Base-by-base conservation (phyloP, 1,139 yeast genomes). In the Suhomyces taliae region DNA sequence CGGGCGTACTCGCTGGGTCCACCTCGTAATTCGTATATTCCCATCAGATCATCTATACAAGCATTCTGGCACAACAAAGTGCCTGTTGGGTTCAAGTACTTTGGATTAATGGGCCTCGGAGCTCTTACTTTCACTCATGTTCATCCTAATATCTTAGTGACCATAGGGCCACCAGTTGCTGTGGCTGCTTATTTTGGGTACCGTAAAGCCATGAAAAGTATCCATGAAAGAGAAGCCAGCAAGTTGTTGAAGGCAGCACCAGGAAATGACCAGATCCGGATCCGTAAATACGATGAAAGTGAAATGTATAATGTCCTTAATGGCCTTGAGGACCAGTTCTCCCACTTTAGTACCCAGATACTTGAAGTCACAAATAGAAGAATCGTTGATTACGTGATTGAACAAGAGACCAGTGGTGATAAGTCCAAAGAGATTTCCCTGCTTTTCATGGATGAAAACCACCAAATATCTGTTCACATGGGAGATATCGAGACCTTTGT, bases 261-360 rank as follows among this genome's bases (percentile, higher is more conserved):
- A n/a, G 49, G 47, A 11, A 44, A 50, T 12, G 55, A 55, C 31
- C 54, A 45, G n/a, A 56, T 71, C 4, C 51, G 56, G 8, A 55
- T 74, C 29, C 54, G 56, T 14, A 56, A 57, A 33, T 75, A 74
- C 53, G 73, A 74, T 48, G 78, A 72, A 49, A 51, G 64, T 10
- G 64, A 59, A 36, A 46, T 71, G 9, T 54, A 59, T 27, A 66
- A 68, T 48, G 71, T 69, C 5, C 32, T 66, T 10, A 48, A 58
- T n/a, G 77, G 75, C 3, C 61, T 74, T 27, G 77, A 74, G 10
- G 70, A 60, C 51, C 70, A 70, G 52, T 74, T 58, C 52, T 77
- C 72, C 48, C 65, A 66, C 45, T 67, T 73, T 48, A 63, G 59
- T 43, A 40, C 49, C 10, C 73, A 74, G 48, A 50, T 72, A 4